Base-by-base conservation (phyloP, 495 filamentous ascomycete genomes). In the Paragyromitra xinjiangensis region DNA sequence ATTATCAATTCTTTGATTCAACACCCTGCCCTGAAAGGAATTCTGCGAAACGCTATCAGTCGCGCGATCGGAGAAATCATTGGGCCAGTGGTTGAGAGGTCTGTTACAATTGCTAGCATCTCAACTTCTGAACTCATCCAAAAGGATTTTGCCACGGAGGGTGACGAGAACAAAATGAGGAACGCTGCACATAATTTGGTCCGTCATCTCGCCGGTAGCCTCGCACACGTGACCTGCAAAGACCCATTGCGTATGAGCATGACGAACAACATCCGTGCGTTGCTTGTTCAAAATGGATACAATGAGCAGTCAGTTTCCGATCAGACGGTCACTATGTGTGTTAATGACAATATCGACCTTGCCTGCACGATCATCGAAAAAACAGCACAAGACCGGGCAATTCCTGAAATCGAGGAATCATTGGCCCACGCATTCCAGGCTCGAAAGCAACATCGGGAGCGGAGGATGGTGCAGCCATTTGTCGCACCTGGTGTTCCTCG, bases 171-270 rank as follows among this genome's bases (percentile, higher is more conserved):
- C 78, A 90, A 91, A 69, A 88, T 98, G 58, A 90, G 93, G 61
- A 90, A 89, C 59, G 90, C 94, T 24, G 94, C 96, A 7, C 91
- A 95, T 70, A 95, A 91, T 63, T 94, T 97, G 88, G 95, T 97
- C 16, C 92, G 95, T 81, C 91, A 93, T 69, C 92, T 97, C 44
- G 93, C 96, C 50, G 95, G 95, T 14, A 95, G 93, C 78, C 88
- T 99, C 64, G 95, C 95, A 14, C 88, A 97, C 16, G 95, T 98
- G n/a, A 98, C 95, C 6, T 98, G 94, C 81, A 98, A 98, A 84
- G 96, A 99, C 81, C 95, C 95, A 37, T 86, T 99, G 22, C 90
- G 94, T 71, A 93, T 94, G 83, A 98, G 95, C 85, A 98, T 98
- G 86, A 92, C 89, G 44, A 98, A 98, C 84, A 96, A 98, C 81